Evolutionary conservation across 768 basidiomycete genomes (phyloP), one percentile per base, ranked within the genome.

Genomic region (Solioccasus polychromus): DNA sequence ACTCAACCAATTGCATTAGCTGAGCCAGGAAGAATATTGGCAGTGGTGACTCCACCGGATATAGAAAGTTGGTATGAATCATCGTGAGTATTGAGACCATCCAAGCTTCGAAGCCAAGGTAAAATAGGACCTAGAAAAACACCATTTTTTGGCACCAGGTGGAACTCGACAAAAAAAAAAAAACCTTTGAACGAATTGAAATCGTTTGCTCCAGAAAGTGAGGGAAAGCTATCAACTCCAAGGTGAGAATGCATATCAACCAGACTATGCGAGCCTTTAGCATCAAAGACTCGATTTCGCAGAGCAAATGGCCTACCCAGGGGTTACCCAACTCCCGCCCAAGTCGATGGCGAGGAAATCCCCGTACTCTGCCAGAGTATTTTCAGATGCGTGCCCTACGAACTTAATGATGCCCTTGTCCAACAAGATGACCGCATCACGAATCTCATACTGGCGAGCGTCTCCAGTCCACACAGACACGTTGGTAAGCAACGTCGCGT

Each of bases 21-120:
- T 43, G 78, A 82, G 7, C 91, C 92, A 8, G 92, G 88, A 4
- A 93, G 68, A 32, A 94, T 72, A 54, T 90, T 85, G 14, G 78
- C 82, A 3, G 91, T 85, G 0, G 94, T 95, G 28, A 95, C 84
- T 12, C 94, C 94, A 9, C 92, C 92, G 3, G 93, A 77, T 43
- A 92, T 83, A 3, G 88, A 78, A 14, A 90, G 72, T 45, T 71
- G 71, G 61, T 83, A 84, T 1, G 83, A 74, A 31, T 83, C 80
- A 58, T 94, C 92, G 48, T 92, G 88, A 1, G 88, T 92, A 61
- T 94, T 86, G 55, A 96, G 75, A 0, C 78, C 90, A 61, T 97
- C 93, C 30, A 92, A 72, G 46, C 79, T 85, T 37, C 91, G 76
- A 22, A 97, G 71, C 82, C 84, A 89, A 2, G 91, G 90, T 26